These are phyloP conservation scores for Kluyveromyces starmeri DNA, from an alignment of 805 yeast species.

Conservation along the genomic window DNA sequence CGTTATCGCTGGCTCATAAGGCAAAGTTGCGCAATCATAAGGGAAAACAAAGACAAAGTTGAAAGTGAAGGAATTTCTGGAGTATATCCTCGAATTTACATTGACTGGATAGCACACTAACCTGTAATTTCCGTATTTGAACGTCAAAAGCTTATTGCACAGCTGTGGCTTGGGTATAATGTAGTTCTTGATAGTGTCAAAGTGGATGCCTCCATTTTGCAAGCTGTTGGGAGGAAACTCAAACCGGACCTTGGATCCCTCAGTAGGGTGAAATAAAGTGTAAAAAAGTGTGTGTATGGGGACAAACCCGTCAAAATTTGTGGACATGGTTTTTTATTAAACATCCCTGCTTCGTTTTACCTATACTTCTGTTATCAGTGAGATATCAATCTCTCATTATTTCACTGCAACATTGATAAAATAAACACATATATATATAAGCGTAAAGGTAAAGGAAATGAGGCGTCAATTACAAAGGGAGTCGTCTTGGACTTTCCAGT, in stretches of 20 bases:
- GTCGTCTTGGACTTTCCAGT: too few species aligned
- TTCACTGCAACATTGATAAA: too few species aligned
- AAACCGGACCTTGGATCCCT: slow-evolving; percentile 84
- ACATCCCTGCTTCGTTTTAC: too few species aligned
- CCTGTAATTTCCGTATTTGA: slow-evolving; percentile 60
- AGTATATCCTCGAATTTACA: slow-evolving; percentile 63
- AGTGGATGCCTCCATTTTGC: slow-evolving; percentile 44
- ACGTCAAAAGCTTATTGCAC: slow-evolving; percentile 71
- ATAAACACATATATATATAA: too few species aligned
- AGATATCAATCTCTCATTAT: too few species aligned
- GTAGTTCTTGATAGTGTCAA: slow-evolving; percentile 81
- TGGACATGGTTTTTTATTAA: too few species aligned
- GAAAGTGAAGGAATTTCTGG: slow-evolving; percentile 87
- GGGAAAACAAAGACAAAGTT: slow-evolving; percentile 89
- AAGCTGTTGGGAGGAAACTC: slow-evolving; percentile 72
- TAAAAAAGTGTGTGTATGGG: slow-evolving; percentile 87
- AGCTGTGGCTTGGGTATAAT: slow-evolving; percentile 89
- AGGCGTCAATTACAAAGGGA: too few species aligned
- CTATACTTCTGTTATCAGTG: too few species aligned
- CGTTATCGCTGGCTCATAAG: slow-evolving; percentile 77
- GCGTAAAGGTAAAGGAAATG: too few species aligned
- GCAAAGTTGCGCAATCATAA: slow-evolving; percentile 69
- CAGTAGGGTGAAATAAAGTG: slow-evolving; percentile 90
- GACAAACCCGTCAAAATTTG: slow-evolving; percentile 53
- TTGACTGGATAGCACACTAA: slow-evolving; percentile 86